Conservation (phyloP, 371 early-diverging fungal species). For the Nematocida ausubeli region DNA sequence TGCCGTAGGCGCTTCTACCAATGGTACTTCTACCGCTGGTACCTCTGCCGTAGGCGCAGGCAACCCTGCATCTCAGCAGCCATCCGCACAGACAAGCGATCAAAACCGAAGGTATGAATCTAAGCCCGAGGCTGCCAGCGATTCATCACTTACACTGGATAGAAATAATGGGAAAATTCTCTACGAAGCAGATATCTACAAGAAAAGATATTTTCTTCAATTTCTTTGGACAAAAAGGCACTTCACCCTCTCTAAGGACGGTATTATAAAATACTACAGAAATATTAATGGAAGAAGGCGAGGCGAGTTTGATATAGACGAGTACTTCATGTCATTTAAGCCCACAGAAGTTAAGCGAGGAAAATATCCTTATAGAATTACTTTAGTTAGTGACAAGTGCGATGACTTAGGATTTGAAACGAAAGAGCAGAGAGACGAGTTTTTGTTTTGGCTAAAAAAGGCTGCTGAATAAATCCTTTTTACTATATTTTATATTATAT, state of each 20-base stretch:
- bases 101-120: constrained; percentile 3
- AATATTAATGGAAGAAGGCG: constrained; percentile 25
- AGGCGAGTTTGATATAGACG: constrained; percentile 37
- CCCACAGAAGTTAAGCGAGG: neutral
- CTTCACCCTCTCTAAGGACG: constrained; percentile 52
- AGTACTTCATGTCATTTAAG: constrained; percentile 13
- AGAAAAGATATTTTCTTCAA: constrained; percentile 44
- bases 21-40: neutral
- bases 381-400: constrained; percentile 19
- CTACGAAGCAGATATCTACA: constrained; percentile 41
- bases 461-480: constrained; percentile 1
- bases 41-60: neutral
- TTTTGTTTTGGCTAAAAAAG: constrained; percentile 42
- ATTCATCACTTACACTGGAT: constrained; percentile 2
- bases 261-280: constrained; percentile 51
- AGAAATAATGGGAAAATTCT: constrained; percentile 27
- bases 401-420: constrained; percentile 52
- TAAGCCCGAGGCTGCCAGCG: neutral
- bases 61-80: neutral
- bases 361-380: constrained; percentile 20
- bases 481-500: neutral
- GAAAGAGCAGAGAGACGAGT: constrained; percentile 51
- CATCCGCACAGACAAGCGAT: neutral
- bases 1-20: neutral
- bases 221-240: constrained; percentile 56